phyloP scores from a whole-genome alignment of 2,329 filamentous ascomycete genomes.

The Microsporum canis region DNA sequence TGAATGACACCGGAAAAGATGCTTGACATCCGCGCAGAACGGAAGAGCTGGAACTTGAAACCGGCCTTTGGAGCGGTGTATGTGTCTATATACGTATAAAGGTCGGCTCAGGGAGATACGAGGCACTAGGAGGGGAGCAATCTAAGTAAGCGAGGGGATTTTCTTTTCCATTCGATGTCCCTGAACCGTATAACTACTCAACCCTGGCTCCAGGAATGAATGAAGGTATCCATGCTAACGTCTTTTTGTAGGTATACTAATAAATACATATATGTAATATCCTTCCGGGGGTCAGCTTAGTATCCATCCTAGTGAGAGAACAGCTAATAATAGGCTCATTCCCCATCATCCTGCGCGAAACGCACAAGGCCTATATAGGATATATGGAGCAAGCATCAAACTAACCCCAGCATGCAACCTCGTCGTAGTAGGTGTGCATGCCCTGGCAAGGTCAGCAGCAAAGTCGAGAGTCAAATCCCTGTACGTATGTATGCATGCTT shows the following conservation, averaged over 20 bases:
- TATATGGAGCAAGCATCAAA: constrained; percentile 1
- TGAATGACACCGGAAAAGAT: neutral
- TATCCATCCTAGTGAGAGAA: neutral
- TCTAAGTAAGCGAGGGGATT: neutral
- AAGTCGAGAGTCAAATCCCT: neutral
- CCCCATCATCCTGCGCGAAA: neutral
- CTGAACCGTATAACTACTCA: neutral
- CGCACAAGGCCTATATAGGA: constrained; percentile 1
- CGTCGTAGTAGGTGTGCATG: neutral
- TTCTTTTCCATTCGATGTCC: neutral
- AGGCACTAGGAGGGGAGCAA: neutral
- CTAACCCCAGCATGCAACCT: neutral
- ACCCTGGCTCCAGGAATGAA: neutral
- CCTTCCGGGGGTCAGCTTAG: neutral
- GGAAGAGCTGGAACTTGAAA: neutral
- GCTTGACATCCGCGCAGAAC: neutral
- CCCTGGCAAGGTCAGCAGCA: constrained; percentile 1
- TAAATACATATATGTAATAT: neutral
- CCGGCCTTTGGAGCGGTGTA: neutral
- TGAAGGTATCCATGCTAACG: constrained; percentile 1
- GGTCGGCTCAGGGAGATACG: neutral
- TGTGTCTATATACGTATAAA: neutral
- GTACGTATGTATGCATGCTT: neutral
- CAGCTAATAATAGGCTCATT: neutral
- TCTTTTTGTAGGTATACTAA: neutral